These are phyloP conservation scores for Diplosphaera chodatii DNA, from an alignment of 139 green algal genomes.

Conservation along the genomic window DNA sequence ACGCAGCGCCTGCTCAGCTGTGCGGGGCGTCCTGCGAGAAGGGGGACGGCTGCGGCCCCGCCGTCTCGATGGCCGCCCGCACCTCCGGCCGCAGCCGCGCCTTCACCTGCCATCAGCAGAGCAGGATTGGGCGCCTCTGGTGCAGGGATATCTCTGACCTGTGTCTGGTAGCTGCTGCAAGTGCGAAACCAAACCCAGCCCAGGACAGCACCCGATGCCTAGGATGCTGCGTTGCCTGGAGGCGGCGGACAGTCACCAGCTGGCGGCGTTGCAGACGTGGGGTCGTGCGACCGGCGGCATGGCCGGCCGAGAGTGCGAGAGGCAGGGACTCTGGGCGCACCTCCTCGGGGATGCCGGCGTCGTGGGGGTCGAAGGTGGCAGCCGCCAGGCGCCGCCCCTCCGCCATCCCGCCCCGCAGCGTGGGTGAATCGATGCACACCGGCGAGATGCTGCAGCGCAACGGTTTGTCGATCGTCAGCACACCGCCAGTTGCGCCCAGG, in stretches of 20 bases:
- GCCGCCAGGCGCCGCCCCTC: slow-evolving; percentile 31
- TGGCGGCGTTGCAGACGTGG: too few species aligned
- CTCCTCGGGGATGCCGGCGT: not conserved
- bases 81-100: not conserved
- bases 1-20: not conserved
- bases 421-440: slow-evolving; percentile 43
- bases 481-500: too few species aligned
- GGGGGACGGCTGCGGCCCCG: not conserved
- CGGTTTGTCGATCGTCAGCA: too few species aligned
- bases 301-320: too few species aligned
- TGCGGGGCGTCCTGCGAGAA: not conserved
- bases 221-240: too few species aligned
- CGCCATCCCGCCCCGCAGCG: slow-evolving; percentile 37
- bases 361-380: not conserved
- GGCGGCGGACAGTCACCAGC: too few species aligned
- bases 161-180: too few species aligned
- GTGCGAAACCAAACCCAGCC: too few species aligned
- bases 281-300: too few species aligned
- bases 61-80: not conserved
- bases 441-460: slow-evolving; percentile 34
- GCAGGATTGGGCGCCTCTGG: too few species aligned
- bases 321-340: not conserved
- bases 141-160: too few species aligned
- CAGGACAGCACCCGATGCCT: too few species aligned
- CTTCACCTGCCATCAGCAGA: not conserved